Evolutionary conservation across 2,329 filamentous ascomycete genomes (phyloP).

Genomic region (Xylaria hypoxylon): DNA sequence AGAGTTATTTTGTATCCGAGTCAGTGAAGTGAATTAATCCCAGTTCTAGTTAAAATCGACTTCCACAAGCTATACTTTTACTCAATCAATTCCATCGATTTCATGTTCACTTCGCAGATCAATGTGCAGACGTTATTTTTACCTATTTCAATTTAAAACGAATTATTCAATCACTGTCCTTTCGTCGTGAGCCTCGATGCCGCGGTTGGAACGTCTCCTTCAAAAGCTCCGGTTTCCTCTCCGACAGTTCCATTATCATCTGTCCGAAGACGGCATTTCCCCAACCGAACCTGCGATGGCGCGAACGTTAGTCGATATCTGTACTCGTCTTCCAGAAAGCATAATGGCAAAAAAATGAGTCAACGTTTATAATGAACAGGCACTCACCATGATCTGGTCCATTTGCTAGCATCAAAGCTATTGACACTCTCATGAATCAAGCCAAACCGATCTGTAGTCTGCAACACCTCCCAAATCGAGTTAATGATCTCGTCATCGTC

Average conservation of each 20-base stretch:
- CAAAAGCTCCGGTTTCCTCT: slow-evolving; percentile 70
- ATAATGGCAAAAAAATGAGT: background rate
- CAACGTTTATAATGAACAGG: background rate
- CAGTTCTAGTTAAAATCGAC: background rate
- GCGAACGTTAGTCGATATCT: slow-evolving; percentile 39
- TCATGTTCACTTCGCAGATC: background rate
- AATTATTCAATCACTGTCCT: background rate
- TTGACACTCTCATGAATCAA: slow-evolving; percentile 85
- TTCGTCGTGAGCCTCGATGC: slow-evolving; percentile 29
- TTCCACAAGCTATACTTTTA: background rate
- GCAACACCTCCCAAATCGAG: slow-evolving; percentile 73
- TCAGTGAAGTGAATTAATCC: background rate
- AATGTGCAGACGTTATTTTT: background rate
- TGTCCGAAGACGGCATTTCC: slow-evolving; percentile 91
- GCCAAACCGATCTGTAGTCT: slow-evolving; percentile 77
- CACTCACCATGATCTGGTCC: slow-evolving; percentile 60
- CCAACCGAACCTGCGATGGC: slow-evolving; percentile 80
- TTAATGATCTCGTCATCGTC: slow-evolving; percentile 78
- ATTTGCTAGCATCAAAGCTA: slow-evolving; percentile 65
- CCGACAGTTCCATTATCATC: slow-evolving; percentile 79
- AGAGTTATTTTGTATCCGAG: background rate
- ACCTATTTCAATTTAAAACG: background rate
- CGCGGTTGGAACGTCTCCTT: slow-evolving; percentile 54
- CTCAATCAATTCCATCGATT: background rate
- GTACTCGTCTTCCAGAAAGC: background rate